Evolutionary conservation across 2,329 filamentous ascomycete genomes (phyloP).

Genomic region (Lachnellula suecica): DNA sequence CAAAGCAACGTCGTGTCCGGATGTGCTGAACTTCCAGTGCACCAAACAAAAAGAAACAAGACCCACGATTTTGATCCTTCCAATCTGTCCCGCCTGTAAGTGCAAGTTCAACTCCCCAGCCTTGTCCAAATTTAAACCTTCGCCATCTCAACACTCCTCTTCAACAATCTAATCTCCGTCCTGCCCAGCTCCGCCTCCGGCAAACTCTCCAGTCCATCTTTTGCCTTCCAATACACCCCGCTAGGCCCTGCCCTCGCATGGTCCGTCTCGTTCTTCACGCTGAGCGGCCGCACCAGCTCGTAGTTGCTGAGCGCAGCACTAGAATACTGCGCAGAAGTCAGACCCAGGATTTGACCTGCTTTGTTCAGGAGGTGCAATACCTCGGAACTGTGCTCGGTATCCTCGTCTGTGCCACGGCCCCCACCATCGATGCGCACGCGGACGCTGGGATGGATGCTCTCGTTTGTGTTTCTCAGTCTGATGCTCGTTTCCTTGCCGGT

Average conservation of each 20-base stretch:
- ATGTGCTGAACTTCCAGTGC: too few species aligned
- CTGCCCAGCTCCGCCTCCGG: slow-evolving; percentile 18
- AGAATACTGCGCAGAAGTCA: slow-evolving; percentile 1
- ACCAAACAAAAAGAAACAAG: too few species aligned
- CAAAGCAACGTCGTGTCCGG: too few species aligned
- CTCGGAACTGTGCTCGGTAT: slow-evolving; percentile 11
- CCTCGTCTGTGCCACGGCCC: slow-evolving; percentile 32
- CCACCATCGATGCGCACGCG: slow-evolving; percentile 25
- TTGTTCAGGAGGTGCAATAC: slow-evolving; percentile 8
- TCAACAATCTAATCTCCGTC: slow-evolving; percentile 21
- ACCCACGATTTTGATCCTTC: too few species aligned
- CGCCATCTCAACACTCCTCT: slow-evolving; percentile 5
- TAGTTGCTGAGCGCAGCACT: slow-evolving; percentile 17
- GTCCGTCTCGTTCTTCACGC: slow-evolving; percentile 13
- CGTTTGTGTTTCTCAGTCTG: slow-evolving; percentile 34
- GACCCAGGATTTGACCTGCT: slow-evolving; percentile 11
- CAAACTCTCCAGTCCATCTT: slow-evolving; percentile 13
- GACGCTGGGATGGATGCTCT: slow-evolving; percentile 34
- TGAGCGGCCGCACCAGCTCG: slow-evolving; percentile 6
- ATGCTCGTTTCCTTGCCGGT: slow-evolving; percentile 33
- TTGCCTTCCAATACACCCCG: slow-evolving; percentile 18
- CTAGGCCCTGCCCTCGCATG: slow-evolving; percentile 5
- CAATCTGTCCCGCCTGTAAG: too few species aligned
- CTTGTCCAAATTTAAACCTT: too few species aligned
- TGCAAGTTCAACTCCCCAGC: too few species aligned